A percentile compares a stretch with the other conserved stretches of the same genome.
phyloP scores from a whole-genome alignment of 1,139 yeast genomes.

The Suhomyces bolitotheri region DNA sequence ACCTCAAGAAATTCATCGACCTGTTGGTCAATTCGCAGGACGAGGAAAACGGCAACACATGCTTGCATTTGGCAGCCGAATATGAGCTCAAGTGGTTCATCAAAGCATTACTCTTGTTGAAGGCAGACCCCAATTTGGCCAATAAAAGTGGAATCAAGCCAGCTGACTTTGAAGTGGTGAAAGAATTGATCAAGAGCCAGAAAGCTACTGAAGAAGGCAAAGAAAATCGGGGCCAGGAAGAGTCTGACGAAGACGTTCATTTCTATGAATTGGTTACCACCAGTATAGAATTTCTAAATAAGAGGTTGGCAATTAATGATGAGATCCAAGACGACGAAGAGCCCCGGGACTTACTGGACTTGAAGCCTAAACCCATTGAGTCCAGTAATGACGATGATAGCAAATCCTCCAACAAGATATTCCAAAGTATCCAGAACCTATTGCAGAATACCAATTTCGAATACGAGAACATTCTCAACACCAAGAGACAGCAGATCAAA shows the following conservation, averaged over 20 bases:
- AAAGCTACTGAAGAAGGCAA: conserved; percentile 11
- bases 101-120: conserved; percentile 76
- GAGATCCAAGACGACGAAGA: conserved; percentile 23
- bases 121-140: conserved; percentile 77
- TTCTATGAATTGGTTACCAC: conserved; percentile 39
- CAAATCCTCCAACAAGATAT: conserved; percentile 33
- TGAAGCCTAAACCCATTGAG: conserved; percentile 7
- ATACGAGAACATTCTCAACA: conserved; percentile 39
- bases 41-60: conserved; percentile 76
- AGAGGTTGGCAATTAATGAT: conserved; percentile 28
- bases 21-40: conserved; percentile 78
- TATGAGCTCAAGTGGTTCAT: conserved; percentile 81
- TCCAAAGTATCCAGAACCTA: conserved; percentile 45
- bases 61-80: conserved; percentile 87
- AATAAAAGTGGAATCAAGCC: conserved; percentile 88
- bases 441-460: conserved; percentile 41
- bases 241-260: conserved; percentile 23
- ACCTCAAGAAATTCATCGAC: conserved; percentile 61
- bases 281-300: conserved; percentile 34
- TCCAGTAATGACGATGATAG: conserved; percentile 14
- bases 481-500: conserved; percentile 40
- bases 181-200: conserved; percentile 24
- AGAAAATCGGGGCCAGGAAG: conserved; percentile 17
- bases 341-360: conserved; percentile 18
- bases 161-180: conserved; percentile 74